Conservation (phyloP, 1,284 basidiomycete genomes). For the Sanguinoderma infundibulare region DNA sequence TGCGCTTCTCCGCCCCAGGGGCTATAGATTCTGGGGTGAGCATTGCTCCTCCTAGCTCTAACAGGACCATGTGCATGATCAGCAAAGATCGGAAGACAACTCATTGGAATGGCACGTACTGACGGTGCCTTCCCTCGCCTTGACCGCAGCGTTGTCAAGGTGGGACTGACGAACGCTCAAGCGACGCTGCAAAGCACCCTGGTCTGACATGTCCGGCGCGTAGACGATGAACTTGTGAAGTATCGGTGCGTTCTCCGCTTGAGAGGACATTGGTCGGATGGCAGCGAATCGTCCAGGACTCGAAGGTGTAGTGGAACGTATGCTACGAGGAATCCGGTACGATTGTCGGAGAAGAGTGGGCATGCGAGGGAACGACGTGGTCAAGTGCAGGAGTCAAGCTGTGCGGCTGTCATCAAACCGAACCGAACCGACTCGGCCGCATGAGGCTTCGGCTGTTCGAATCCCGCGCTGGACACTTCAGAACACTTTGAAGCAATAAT, state of each 20-base stretch:
- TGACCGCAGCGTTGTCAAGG: constrained; percentile 30
- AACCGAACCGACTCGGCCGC: background rate
- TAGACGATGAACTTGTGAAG: constrained; percentile 42
- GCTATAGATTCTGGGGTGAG: constrained; percentile 30
- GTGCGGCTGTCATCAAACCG: background rate
- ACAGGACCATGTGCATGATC: background rate
- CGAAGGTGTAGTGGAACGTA: background rate
- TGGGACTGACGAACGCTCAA: constrained; percentile 39
- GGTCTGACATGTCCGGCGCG: constrained; percentile 43
- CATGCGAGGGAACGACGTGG: background rate
- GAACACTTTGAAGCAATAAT: background rate
- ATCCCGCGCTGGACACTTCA: background rate
- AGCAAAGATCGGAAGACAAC: background rate
- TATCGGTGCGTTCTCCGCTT: background rate
- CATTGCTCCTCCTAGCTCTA: constrained; percentile 32
- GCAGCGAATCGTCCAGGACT: background rate
- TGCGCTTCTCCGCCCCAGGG: constrained; percentile 29
- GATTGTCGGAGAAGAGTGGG: background rate
- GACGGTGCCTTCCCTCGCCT: constrained; percentile 28
- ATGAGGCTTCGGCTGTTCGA: background rate
- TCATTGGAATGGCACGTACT: constrained; percentile 29
- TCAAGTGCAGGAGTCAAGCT: background rate
- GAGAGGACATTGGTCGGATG: constrained; percentile 11
- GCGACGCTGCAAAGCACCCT: constrained; percentile 38
- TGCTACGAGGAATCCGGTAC: background rate